Evolutionary conservation across 192 early-diverging fungal genomes (phyloP).

Genomic region (Entomortierella chlamydospora): DNA sequence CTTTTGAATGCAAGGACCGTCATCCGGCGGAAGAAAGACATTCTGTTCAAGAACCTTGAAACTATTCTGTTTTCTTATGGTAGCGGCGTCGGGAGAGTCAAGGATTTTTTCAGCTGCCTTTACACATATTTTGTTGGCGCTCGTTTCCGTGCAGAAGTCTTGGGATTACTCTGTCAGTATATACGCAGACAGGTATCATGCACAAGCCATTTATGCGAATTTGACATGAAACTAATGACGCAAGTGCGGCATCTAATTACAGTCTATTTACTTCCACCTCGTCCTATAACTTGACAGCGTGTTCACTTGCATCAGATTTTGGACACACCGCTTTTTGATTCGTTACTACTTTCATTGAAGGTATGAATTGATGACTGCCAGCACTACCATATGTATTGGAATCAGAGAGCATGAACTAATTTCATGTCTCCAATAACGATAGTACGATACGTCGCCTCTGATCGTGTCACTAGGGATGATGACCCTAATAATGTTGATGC

Average conservation of each 20-base stretch:
- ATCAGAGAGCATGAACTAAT: too few species aligned
- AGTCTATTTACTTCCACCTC: too few species aligned
- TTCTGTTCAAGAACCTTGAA: constrained; percentile 41
- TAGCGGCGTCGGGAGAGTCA: constrained; percentile 30
- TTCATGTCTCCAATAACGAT: background rate
- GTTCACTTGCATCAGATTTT: constrained; percentile 66
- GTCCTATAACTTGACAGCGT: constrained; percentile 25
- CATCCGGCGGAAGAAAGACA: constrained; percentile 39
- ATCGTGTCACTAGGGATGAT: constrained; percentile 64
- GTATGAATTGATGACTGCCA: constrained; percentile 27
- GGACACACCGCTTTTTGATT: constrained; percentile 63
- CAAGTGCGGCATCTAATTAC: too few species aligned
- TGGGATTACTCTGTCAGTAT: constrained; percentile 62
- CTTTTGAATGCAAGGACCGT: constrained; percentile 25
- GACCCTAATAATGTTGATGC: constrained; percentile 66
- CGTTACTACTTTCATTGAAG: constrained; percentile 62
- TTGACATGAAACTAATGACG: too few species aligned
- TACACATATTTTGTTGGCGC: constrained; percentile 61
- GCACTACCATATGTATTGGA: too few species aligned
- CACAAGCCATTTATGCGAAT: too few species aligned
- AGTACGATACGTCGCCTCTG: constrained; percentile 65
- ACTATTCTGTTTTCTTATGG: constrained; percentile 34
- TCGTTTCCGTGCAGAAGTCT: constrained; percentile 58
- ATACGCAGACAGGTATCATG: constrained; percentile 63
- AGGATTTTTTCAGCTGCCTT: constrained; percentile 62